Percentiles rank a stretch among this genome's conserved stretches.
phyloP scores from a whole-genome alignment of 768 basidiomycete species.

The Clavaria fumosa region DNA sequence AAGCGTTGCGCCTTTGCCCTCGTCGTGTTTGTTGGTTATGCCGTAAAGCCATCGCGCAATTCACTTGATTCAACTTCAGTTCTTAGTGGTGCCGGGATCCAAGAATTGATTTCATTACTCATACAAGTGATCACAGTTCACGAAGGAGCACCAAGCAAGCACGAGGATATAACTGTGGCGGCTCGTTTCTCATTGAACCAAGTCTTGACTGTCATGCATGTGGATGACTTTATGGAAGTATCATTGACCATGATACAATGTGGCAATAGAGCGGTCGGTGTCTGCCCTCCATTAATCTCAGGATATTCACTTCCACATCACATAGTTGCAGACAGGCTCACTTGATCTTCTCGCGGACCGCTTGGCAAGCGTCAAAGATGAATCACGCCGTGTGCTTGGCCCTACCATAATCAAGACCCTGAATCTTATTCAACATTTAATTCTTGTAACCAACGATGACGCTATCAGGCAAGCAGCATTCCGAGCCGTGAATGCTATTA shows the following conservation, averaged over 20 bases:
- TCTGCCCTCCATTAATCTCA: neutral
- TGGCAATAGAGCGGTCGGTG: slow-evolving; percentile 34
- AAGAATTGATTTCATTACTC: slow-evolving; percentile 32
- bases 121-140: slow-evolving; percentile 30
- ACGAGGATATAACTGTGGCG: slow-evolving; percentile 29
- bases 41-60: slow-evolving; percentile 24
- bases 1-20: slow-evolving; percentile 56
- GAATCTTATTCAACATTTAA: slow-evolving; percentile 30
- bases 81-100: slow-evolving; percentile 19
- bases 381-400: slow-evolving; percentile 36
- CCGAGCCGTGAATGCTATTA: slow-evolving; percentile 43
- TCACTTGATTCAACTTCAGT: slow-evolving; percentile 9
- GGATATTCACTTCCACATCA: slow-evolving; percentile 6
- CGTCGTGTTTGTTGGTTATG: slow-evolving; percentile 43
- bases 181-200: slow-evolving; percentile 38
- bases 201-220: slow-evolving; percentile 50
- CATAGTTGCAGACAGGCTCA: slow-evolving; percentile 49
- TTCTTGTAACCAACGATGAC: slow-evolving; percentile 27
- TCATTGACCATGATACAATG: slow-evolving; percentile 40
- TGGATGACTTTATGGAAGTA: slow-evolving; percentile 48
- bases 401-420: slow-evolving; percentile 39
- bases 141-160: slow-evolving; percentile 16
- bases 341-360: slow-evolving; percentile 56
- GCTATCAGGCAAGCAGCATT: slow-evolving; percentile 34
- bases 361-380: slow-evolving; percentile 40